These are phyloP conservation scores for Neoascochyta sp. DNA, from an alignment of 2,329 filamentous ascomycete species.

Conservation along the genomic window DNA sequence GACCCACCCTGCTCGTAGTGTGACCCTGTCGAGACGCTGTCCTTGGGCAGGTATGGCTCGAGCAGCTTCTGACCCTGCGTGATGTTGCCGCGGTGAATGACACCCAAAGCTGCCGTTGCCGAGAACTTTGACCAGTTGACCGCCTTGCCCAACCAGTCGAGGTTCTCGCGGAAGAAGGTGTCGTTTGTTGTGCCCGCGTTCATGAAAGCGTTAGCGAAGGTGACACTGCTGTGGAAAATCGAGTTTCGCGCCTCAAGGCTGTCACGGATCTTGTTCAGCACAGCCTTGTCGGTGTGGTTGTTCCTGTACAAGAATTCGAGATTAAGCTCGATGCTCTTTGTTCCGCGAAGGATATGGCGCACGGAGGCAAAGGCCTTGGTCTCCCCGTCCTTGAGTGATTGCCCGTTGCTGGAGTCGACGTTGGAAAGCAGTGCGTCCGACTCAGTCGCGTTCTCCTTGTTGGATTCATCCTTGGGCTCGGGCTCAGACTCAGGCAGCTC, in stretches of 20 bases:
- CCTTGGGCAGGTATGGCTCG: conserved; percentile 86
- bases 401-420: conserved; percentile 50
- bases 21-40: conserved; percentile 70
- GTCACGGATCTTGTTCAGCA: conserved; percentile 94
- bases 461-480: conserved; percentile 50
- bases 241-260: conserved; percentile 94
- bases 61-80: conserved; percentile 89
- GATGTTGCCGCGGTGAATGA: conserved; percentile 94
- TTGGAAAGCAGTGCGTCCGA: conserved; percentile 57
- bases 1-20: conserved; percentile 96
- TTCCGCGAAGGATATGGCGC: conserved; percentile 70
- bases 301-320: conserved; percentile 95
- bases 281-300: conserved; percentile 86
- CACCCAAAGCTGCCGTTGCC: conserved; percentile 89
- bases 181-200: conserved; percentile 97
- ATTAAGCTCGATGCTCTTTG: conserved; percentile 90
- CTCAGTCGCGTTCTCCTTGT: conserved; percentile 49
- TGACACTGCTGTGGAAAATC: conserved; percentile 96
- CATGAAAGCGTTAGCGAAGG: conserved; percentile 98
- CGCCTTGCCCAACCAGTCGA: conserved; percentile 97
- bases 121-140: conserved; percentile 99
- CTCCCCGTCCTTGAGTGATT: conserved; percentile 48
- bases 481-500: conserved; percentile 60
- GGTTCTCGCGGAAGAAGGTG: conserved; percentile 96
- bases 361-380: conserved; percentile 56